A percentile compares a stretch with the other conserved stretches of the same genome.
phyloP scores from a whole-genome alignment of 495 filamentous ascomycete genomes.

The Poronia punctata region DNA sequence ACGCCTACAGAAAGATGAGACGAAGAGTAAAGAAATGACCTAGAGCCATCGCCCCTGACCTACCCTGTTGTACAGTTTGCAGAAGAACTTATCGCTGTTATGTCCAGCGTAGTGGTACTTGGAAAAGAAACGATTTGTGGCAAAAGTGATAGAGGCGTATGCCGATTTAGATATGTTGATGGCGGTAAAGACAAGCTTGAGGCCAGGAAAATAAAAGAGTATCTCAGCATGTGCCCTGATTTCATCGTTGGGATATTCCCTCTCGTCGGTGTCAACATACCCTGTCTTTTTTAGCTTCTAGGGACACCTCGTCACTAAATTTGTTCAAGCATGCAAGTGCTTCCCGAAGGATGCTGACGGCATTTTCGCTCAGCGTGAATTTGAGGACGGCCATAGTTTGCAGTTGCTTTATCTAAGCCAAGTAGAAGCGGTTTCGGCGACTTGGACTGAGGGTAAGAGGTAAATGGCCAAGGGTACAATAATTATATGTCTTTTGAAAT shows the following conservation, averaged over 20 bases:
- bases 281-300: constrained; percentile 72
- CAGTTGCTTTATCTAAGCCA: not conserved
- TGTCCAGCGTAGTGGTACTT: constrained; percentile 57
- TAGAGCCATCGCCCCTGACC: no score
- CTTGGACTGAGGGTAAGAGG: no score
- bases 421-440: no score
- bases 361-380: constrained; percentile 72
- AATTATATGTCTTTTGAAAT: no score
- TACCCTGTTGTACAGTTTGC: constrained; percentile 40
- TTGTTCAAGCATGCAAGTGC: constrained; percentile 79
- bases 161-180: constrained; percentile 92
- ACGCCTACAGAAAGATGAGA: constrained; percentile 21
- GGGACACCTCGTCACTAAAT: constrained; percentile 82
- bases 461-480: not conserved
- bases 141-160: constrained; percentile 75
- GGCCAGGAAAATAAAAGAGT: constrained; percentile 7
- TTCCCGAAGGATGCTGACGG: constrained; percentile 70
- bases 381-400: constrained; percentile 63
- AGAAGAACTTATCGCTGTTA: constrained; percentile 43
- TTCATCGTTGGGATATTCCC: no score
- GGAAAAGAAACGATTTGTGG: constrained; percentile 71
- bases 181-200: constrained; percentile 72
- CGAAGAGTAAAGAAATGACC: not conserved
- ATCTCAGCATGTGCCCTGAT: constrained; percentile 5
- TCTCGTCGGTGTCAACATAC: constrained; percentile 42